These are phyloP conservation scores for Metahyphopichia silvanorum DNA, from an alignment of 805 yeast species.

Conservation along the genomic window DNA sequence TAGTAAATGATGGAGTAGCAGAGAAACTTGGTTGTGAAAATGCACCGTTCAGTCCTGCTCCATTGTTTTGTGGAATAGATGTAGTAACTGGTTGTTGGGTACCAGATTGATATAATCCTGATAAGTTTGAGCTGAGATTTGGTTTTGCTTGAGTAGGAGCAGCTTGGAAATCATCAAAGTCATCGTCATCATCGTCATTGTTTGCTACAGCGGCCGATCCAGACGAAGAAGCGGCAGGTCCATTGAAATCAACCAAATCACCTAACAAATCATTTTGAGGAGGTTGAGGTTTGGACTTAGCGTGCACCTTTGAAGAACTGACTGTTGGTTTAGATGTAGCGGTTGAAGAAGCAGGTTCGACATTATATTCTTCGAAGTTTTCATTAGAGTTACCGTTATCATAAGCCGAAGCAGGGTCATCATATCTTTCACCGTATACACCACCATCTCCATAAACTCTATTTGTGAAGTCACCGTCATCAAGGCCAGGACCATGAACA, in stretches of 20 bases:
- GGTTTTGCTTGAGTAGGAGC: constrained; percentile 38
- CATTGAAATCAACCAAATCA: constrained; percentile 44
- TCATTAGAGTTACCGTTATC: constrained; percentile 32
- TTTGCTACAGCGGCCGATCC: constrained; percentile 13
- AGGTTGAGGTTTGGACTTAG: constrained; percentile 23
- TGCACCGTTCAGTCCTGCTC: constrained; percentile 7
- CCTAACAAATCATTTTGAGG: constrained; percentile 49
- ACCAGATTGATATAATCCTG: constrained; percentile 20
- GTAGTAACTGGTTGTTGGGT: constrained; percentile 9
- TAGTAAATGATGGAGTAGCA: constrained; percentile 6
- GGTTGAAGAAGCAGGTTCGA: constrained; percentile 16
- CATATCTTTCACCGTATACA: constrained; percentile 63
- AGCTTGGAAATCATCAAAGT: constrained; percentile 81
- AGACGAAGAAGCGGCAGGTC: constrained; percentile 17
- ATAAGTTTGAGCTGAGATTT: constrained; percentile 10
- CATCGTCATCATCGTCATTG: constrained; percentile 49
- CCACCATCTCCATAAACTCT: constrained; percentile 73
- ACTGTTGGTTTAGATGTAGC: constrained; percentile 35
- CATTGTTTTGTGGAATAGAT: constrained; percentile 11
- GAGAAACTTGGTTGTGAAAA: constrained; percentile 8
- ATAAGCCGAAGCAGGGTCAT: constrained; percentile 50
- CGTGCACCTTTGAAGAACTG: constrained; percentile 31
- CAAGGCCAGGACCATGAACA: constrained; percentile 32
- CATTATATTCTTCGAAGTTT: constrained; percentile 62
- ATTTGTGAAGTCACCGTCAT: constrained; percentile 48